Percentiles rank a stretch among this genome's conserved stretches.
phyloP scores from a whole-genome alignment of 768 basidiomycete genomes.

The Leccinellum luteum region DNA sequence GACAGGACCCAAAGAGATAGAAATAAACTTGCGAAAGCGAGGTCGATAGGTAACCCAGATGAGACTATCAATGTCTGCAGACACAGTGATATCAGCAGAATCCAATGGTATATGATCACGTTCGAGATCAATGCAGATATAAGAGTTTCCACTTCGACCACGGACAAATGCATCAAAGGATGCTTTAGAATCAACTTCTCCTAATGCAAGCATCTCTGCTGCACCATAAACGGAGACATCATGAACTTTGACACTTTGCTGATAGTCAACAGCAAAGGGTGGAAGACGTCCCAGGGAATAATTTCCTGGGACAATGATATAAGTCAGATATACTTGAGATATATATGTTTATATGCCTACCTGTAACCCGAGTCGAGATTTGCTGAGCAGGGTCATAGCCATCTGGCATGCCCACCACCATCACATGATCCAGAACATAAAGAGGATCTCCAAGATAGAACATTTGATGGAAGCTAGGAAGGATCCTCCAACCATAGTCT shows the following conservation, averaged over 20 bases:
- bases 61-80: constrained; percentile 14
- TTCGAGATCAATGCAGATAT: constrained; percentile 9
- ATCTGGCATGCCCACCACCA: not conserved
- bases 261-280: not conserved
- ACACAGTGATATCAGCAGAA: not conserved
- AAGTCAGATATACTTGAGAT: too few species aligned
- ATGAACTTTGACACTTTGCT: not conserved
- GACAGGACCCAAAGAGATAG: too few species aligned
- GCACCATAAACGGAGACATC: not conserved
- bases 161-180: constrained; percentile 1
- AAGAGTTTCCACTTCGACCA: not conserved
- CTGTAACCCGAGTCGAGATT: not conserved
- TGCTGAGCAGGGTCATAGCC: not conserved
- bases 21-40: too few species aligned
- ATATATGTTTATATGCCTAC: too few species aligned
- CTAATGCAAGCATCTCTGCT: constrained; percentile 3
- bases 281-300: not conserved
- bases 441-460: too few species aligned
- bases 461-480: too few species aligned
- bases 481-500: too few species aligned
- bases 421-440: not conserved
- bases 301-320: not conserved
- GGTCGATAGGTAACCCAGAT: constrained; percentile 25
- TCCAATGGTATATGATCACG: not conserved
- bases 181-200: not conserved